Evolutionary conservation across 169 alveolate genomes (phyloP).

Genomic region (Eimeria acervulina): DNA sequence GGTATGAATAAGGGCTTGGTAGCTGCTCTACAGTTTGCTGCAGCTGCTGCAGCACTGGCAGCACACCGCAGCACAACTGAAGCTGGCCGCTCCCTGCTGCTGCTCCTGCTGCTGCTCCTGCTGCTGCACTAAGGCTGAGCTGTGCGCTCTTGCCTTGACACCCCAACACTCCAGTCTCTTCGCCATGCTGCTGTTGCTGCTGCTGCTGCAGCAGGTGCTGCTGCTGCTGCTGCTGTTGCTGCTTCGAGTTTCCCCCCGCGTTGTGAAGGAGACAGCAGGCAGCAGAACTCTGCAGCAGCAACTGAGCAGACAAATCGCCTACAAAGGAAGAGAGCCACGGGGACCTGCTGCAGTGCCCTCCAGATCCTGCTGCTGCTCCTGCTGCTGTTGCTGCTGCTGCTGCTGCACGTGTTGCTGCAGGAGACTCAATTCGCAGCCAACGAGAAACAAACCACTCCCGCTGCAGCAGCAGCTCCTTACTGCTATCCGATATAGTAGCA

Average conservation of each 20-base stretch:
- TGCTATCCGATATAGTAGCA: neutral
- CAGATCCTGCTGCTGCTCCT: conserved; percentile 31
- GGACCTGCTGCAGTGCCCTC: neutral
- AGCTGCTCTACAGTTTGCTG: conserved; percentile 42
- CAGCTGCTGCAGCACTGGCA: conserved; percentile 69
- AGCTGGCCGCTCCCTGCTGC: neutral
- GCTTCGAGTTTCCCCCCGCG: neutral
- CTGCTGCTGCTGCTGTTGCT: neutral
- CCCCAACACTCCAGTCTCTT: too few species aligned
- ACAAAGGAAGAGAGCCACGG: conserved; percentile 18
- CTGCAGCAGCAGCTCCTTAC: conserved; percentile 56
- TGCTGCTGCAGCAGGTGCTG: conserved; percentile 49
- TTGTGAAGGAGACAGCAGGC: conserved; percentile 24
- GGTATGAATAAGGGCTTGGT: neutral
- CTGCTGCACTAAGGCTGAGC: too few species aligned
- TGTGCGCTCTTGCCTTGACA: too few species aligned
- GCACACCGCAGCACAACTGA: conserved; percentile 52
- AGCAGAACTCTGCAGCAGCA: neutral
- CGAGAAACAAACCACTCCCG: conserved; percentile 45
- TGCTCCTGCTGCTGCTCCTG: conserved; percentile 25
- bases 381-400: conserved; percentile 26
- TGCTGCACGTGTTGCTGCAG: neutral
- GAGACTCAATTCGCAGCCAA: conserved; percentile 1
- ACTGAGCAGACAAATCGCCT: neutral
- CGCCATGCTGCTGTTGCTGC: conserved; percentile 34